Evolutionary conservation across 805 yeast species (phyloP).

Genomic region (Clavispora fructus): DNA sequence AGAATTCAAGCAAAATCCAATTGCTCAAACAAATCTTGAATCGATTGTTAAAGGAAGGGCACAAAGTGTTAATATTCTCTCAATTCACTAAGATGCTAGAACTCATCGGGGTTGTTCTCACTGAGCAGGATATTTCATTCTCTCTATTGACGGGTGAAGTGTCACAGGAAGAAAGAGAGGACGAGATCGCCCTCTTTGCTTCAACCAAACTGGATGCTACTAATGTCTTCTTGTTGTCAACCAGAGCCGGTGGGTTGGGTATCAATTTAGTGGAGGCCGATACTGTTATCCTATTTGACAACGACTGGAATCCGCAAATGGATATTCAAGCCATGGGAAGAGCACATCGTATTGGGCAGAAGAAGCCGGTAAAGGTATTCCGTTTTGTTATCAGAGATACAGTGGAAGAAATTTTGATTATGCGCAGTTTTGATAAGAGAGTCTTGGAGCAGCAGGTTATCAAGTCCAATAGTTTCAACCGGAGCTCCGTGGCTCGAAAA

Average conservation of each 20-base stretch:
- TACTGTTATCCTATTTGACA: conserved; percentile 82
- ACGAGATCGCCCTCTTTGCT: conserved; percentile 52
- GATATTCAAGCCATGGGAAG: conserved; percentile 96
- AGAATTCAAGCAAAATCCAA: conserved; percentile 68
- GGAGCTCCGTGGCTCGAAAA: conserved; percentile 21
- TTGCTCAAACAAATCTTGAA: conserved; percentile 60
- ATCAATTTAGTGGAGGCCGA: conserved; percentile 83
- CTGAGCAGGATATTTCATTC: conserved; percentile 36
- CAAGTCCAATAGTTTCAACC: conserved; percentile 32
- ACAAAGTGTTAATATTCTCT: conserved; percentile 76
- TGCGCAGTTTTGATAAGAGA: conserved; percentile 76
- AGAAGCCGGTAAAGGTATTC: conserved; percentile 73
- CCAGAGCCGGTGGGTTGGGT: conserved; percentile 95
- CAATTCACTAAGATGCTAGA: conserved; percentile 87
- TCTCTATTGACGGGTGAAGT: conserved; percentile 77
- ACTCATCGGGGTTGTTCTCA: conserved; percentile 70
- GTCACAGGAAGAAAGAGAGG: conserved; percentile 59
- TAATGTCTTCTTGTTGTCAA: conserved; percentile 67
- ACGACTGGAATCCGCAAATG: conserved; percentile 97
- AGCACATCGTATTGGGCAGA: conserved; percentile 90
- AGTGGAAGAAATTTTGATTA: conserved; percentile 75
- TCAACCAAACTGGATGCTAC: conserved; percentile 15
- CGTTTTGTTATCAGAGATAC: conserved; percentile 74
- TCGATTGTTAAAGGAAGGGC: conserved; percentile 43
- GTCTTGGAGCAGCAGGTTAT: conserved; percentile 67